Base-by-base conservation (phyloP, 1,284 basidiomycete genomes). In the Flammula alnicola region DNA sequence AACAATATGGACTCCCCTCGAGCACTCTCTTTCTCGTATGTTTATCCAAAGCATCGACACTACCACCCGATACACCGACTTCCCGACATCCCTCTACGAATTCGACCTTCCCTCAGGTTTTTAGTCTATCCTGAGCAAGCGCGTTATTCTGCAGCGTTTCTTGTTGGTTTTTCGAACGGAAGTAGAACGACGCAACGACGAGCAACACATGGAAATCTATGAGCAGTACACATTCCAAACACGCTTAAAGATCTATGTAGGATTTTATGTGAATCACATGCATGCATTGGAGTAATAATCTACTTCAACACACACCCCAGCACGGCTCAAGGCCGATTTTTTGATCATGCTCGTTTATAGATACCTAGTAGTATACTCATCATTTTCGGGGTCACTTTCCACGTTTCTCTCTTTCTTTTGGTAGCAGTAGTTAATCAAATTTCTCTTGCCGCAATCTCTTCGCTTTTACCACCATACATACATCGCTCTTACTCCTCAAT, bases 181-280 rank as follows among this genome's bases (percentile, higher is more conserved):
- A 25, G 27, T 41, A 16, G 32, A 38, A 44, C 11, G 33, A 38
- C 32, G 31, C 33, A 29, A 33, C 26, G 16, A 48, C 47, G 48
- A 50, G 45, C 50, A 36, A 40, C 32, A 32, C 16, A 26, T 44
- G 38, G 38, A 37, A 47, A 39, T 38, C 17, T 44, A 33, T 45
- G 36, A 31, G 42, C 43, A 49, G 30, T 49, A 50, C 32, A 47
- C 49, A 37, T 44, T 56, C 47, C 45, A 49, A n/a, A 31, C 47
- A 29, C 26, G 49, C 52, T 60, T 56, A 52, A 47, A 45, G 53
- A 62, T 65, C 55, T 64, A 64, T 53, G 57, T 65, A 55, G 62
- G 61, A 65, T 63, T 60, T 60, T 59, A 31, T 49, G 41, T 35
- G 39, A 43, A 50, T 38, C 42, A 27, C 38, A 38, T 37, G 26